Conservation (phyloP, 2,329 filamentous ascomycete genomes). For the Colletotrichum liriopes region DNA sequence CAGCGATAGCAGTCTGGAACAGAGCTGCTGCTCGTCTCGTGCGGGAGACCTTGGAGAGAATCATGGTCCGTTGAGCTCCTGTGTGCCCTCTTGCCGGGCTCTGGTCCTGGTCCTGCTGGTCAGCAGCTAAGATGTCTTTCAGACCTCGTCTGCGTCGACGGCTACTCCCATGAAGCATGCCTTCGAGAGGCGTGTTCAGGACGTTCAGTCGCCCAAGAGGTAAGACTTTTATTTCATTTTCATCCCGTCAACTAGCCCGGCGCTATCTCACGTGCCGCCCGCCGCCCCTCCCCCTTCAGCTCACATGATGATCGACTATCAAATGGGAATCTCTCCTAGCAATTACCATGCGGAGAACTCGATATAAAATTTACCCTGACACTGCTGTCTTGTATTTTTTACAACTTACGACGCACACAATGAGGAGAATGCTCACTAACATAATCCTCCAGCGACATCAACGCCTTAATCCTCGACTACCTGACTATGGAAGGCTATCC, state of each 20-base stretch:
- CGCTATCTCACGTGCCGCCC: constrained; percentile 27
- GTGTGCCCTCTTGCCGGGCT: constrained; percentile 12
- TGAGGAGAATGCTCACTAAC: constrained; percentile 47
- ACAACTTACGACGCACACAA: constrained; percentile 26
- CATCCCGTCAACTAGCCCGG: constrained; percentile 29
- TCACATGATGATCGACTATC: constrained; percentile 85
- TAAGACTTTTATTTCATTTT: constrained; percentile 64
- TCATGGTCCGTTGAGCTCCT: constrained; percentile 44
- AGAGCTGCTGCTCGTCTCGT: constrained; percentile 43
- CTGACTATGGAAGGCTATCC: constrained; percentile 96
- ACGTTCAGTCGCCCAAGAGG: constrained; percentile 91
- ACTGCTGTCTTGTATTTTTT: constrained; percentile 41
- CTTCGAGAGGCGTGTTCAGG: constrained; percentile 87
- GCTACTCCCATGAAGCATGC: constrained; percentile 79
- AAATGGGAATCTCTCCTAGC: constrained; percentile 99
- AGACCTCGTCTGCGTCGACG: constrained; percentile 82
- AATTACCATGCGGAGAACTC: constrained; percentile 87
- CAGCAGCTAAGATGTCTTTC: constrained; percentile 45
- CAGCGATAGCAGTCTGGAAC: constrained; percentile 44
- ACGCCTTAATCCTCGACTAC: constrained; percentile 95
- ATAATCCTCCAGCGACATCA: constrained; percentile 82
- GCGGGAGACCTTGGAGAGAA: constrained; percentile 44
- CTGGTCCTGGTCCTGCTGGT: constrained; percentile 11
- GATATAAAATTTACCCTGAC: constrained; percentile 81
- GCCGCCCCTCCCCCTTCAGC: constrained; percentile 45